Conservation (phyloP, 2,329 filamentous ascomycete genomes). For the Colletotrichum sp. region DNA sequence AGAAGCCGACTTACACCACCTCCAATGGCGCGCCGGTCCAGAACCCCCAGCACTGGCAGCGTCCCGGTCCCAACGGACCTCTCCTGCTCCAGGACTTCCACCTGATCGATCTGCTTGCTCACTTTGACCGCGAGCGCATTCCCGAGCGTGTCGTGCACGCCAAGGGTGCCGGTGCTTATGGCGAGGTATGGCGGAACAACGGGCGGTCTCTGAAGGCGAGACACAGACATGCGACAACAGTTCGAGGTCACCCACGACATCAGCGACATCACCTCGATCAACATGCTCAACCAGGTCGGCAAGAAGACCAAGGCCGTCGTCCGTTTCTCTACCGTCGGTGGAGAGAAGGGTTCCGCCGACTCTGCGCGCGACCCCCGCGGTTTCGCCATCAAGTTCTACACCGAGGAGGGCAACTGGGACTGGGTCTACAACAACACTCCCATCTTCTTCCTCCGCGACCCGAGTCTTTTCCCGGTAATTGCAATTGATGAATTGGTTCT, state of each 20-base stretch:
- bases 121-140: constrained; percentile 57
- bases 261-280: constrained; percentile 58
- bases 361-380: constrained; percentile 75
- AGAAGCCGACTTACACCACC: constrained; percentile 63
- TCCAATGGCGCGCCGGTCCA: constrained; percentile 65
- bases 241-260: constrained; percentile 52
- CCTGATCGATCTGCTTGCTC: constrained; percentile 64
- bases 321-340: constrained; percentile 79
- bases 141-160: constrained; percentile 62
- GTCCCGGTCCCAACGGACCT: constrained; percentile 61
- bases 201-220: background rate
- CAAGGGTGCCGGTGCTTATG: constrained; percentile 61
- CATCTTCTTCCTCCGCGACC: constrained; percentile 78
- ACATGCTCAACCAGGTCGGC: constrained; percentile 63
- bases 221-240: constrained; percentile 12
- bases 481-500: background rate
- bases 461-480: constrained; percentile 69
- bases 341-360: constrained; percentile 74
- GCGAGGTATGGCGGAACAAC: constrained; percentile 31
- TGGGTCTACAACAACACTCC: constrained; percentile 80
- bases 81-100: constrained; percentile 70
- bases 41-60: constrained; percentile 52
- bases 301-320: constrained; percentile 72
- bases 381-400: constrained; percentile 75
- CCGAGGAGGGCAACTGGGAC: constrained; percentile 74